Evolutionary conservation across 306 rosid genomes (phyloP), one percentile per base, ranked within the genome.

Genomic region (Corylus americana): DNA sequence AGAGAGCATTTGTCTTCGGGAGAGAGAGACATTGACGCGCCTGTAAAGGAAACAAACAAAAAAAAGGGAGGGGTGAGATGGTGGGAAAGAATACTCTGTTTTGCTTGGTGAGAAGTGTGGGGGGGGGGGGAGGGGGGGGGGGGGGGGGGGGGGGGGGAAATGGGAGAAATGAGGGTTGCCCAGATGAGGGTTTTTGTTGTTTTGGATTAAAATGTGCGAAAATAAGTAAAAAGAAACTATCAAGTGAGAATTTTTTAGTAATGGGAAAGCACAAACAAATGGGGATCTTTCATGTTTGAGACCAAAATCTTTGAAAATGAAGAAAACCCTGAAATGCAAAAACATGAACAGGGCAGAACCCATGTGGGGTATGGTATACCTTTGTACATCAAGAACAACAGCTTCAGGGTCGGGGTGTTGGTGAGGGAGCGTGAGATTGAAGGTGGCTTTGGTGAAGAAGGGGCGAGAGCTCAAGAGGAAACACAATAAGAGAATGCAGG

Each of bases 401-500:
- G 90, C 69, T 81, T 96, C 98, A 74, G 99, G 99, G 86, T 85
- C 37, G n/a, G 93, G 94, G 66, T 93, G 96, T 45, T 91, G 97
- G 74, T 93, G 94, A 74, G 94, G 96, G 29, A 89, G 83, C 77
- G 91, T 83, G 83, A 91, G 92, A 73, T 89, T 93, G 85, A 82
- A 61, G 25, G 80, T 27, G 31, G 98, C 98, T 68, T 74, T 66
- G 71, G 83, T 74, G 78, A 71, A 83, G n/a, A 83, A n/a, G 20
- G 83, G 75, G 73, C 86, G 79, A 35, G 79, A 88, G 75, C 77
- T 83, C 4, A 87, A 70, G 76, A 92, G 78, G 18, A 42, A 8
- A 70, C 91, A 93, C 29, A 83, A 74, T 71, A 96, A 85, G 83
- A 93, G 91, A 96, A 96, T 89, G 88, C 86, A 87, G 87, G 73